Conservation (phyloP, 2,329 filamentous ascomycete genomes). For the Colletotrichum sp. region DNA sequence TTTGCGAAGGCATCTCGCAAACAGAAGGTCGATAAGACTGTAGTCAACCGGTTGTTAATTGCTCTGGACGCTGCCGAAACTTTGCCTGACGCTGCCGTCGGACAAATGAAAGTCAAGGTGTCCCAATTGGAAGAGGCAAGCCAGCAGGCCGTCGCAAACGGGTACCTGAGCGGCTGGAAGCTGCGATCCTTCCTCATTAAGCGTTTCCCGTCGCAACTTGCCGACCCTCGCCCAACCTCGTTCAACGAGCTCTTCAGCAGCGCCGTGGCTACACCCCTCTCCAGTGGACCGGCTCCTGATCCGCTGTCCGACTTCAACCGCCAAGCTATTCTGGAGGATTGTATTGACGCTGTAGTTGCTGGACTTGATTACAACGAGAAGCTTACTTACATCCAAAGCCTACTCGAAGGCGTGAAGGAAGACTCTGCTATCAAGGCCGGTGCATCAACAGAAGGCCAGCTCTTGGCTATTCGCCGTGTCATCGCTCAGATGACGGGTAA, state of each 20-base stretch:
- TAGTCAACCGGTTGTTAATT: conserved; percentile 7
- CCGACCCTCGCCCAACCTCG: conserved; percentile 34
- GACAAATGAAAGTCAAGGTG: conserved; percentile 34
- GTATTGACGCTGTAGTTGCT: conserved; percentile 34
- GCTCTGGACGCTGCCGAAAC: conserved; percentile 27
- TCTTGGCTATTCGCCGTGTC: conserved; percentile 49
- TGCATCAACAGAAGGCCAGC: conserved; percentile 35
- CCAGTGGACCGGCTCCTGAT: neutral
- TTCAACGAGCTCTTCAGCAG: conserved; percentile 29
- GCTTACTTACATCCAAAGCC: conserved; percentile 41
- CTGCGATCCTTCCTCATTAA: conserved; percentile 47
- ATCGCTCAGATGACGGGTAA: conserved; percentile 44
- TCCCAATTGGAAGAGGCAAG: conserved; percentile 40
- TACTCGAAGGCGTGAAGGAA: conserved; percentile 29
- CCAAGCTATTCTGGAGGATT: conserved; percentile 31
- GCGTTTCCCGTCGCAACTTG: conserved; percentile 36
- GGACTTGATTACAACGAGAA: conserved; percentile 35
- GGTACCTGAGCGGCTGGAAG: conserved; percentile 49
- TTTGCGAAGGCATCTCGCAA: conserved; percentile 10
- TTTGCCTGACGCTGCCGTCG: conserved; percentile 32
- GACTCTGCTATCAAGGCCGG: neutral
- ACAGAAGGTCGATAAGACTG: neutral
- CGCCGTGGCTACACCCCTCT: neutral
- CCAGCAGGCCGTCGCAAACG: conserved; percentile 34
- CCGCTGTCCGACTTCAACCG: conserved; percentile 5